A percentile compares a stretch with the other conserved stretches of the same genome.
These are phyloP conservation scores for Rhodamnia rubescens DNA, from an alignment of 345 rosid genomes.

Conservation along the genomic window DNA sequence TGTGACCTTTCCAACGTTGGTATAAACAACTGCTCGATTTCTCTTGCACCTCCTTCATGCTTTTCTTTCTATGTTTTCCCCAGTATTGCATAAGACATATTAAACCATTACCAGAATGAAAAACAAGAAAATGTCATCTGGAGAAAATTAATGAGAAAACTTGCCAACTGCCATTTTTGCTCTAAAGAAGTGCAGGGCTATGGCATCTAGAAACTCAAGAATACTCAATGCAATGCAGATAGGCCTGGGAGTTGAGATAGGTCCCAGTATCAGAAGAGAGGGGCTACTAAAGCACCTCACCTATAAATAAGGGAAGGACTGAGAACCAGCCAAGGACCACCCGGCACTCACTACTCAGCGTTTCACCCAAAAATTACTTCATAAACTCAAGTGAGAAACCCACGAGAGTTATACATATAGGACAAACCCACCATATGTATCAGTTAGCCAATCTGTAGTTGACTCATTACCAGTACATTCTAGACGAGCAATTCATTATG, in stretches of 20 bases:
- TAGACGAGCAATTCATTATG: neutral
- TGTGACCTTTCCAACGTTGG: neutral
- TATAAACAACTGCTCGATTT: neutral
- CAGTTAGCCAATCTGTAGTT: neutral
- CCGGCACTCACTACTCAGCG: neutral
- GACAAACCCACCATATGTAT: neutral
- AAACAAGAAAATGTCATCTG: neutral
- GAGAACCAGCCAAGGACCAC: neutral
- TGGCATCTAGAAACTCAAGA: neutral
- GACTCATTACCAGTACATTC: neutral
- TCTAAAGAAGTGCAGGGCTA: neutral
- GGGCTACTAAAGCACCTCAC: neutral
- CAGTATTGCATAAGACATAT: neutral
- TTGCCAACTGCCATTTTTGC: neutral
- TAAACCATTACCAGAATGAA: neutral
- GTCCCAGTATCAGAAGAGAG: neutral
- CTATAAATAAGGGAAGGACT: neutral
- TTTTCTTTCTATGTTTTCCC: neutral
- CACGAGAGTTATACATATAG: neutral
- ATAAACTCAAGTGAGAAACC: neutral
- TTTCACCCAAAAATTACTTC: neutral
- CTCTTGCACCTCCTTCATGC: neutral
- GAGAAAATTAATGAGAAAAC: neutral
- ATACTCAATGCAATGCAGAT: neutral
- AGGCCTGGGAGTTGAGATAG: neutral